These are phyloP conservation scores for Aspergillus fischeri DNA, from an alignment of 2,329 filamentous ascomycete genomes.

Conservation along the genomic window DNA sequence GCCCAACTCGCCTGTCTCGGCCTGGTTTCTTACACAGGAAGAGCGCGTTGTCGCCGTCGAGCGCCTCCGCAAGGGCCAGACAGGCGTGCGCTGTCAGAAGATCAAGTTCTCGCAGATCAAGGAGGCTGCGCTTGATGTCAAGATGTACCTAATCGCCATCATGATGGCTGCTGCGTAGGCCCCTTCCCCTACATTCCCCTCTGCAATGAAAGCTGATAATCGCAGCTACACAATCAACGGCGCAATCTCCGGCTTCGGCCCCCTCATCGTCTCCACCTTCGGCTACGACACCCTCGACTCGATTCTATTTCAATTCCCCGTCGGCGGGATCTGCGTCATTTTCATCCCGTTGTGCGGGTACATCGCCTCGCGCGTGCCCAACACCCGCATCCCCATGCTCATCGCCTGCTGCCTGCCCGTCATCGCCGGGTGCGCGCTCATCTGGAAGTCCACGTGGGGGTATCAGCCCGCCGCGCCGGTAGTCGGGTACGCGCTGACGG, in stretches of 20 bases:
- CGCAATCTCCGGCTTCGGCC: slow-evolving; percentile 66
- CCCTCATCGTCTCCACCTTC: slow-evolving; percentile 68
- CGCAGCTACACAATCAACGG: slow-evolving; percentile 65
- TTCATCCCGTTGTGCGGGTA: slow-evolving; percentile 64
- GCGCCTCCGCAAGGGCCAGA: slow-evolving; percentile 58
- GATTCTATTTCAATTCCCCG: slow-evolving; percentile 71
- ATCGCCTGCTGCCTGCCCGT: slow-evolving; percentile 66
- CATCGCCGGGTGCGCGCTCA: slow-evolving; percentile 68
- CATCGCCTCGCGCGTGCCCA: slow-evolving; percentile 55
- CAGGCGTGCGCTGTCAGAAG: slow-evolving; percentile 57
- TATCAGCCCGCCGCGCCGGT: slow-evolving; percentile 64
- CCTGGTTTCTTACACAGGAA: slow-evolving; percentile 63
- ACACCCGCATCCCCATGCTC: slow-evolving; percentile 63
- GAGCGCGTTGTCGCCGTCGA: slow-evolving; percentile 64
- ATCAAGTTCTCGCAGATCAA: slow-evolving; percentile 58
- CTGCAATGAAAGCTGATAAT: not conserved
- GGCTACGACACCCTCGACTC: slow-evolving; percentile 61
- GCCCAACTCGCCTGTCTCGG: slow-evolving; percentile 62
- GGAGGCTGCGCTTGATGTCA: slow-evolving; percentile 57
- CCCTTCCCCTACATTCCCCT: not conserved
- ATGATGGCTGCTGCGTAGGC: slow-evolving; percentile 63
- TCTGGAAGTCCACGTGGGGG: slow-evolving; percentile 65
- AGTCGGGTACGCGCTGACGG: slow-evolving; percentile 67
- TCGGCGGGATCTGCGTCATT: slow-evolving; percentile 65
- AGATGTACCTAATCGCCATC: slow-evolving; percentile 60